Conservation (phyloP, 169 alveolate species). For the Plasmodium knowlesi region DNA sequence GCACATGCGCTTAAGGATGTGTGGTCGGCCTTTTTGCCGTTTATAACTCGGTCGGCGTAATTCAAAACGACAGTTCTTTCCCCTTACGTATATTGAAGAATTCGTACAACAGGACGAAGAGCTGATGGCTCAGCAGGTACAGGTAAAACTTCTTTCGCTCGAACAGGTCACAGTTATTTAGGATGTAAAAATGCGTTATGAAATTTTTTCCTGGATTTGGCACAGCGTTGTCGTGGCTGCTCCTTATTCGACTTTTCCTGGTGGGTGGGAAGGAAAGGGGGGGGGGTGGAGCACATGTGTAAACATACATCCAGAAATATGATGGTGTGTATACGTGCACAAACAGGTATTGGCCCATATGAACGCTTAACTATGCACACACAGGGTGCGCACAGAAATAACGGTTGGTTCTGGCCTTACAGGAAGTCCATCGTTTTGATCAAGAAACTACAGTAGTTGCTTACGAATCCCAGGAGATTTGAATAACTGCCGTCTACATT, state of each 20-base stretch:
- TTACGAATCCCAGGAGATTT: background rate
- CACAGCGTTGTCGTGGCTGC: slow-evolving; percentile 9
- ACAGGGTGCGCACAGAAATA: background rate
- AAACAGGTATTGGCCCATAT: background rate
- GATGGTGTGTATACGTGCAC: background rate
- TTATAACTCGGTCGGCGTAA: background rate
- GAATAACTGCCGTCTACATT: slow-evolving; percentile 20
- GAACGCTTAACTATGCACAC: background rate
- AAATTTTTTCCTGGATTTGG: background rate
- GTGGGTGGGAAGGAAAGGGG: background rate
- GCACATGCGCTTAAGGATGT: background rate
- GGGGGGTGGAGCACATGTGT: background rate
- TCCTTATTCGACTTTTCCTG: slow-evolving; percentile 35
- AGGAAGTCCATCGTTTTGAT: slow-evolving; percentile 27
- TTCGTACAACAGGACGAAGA: slow-evolving; percentile 36
- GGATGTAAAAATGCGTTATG: slow-evolving; percentile 56
- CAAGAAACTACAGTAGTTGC: slow-evolving; percentile 37
- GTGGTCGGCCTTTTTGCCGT: background rate
- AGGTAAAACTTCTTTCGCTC: slow-evolving; percentile 64
- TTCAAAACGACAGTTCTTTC: background rate
- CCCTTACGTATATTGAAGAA: slow-evolving; percentile 55
- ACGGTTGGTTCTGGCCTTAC: background rate
- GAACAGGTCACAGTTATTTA: slow-evolving; percentile 45
- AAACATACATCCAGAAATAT: background rate
- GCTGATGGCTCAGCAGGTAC: slow-evolving; percentile 55